phyloP scores from a whole-genome alignment of 805 yeast species.

The Saturnispora diversa region DNA sequence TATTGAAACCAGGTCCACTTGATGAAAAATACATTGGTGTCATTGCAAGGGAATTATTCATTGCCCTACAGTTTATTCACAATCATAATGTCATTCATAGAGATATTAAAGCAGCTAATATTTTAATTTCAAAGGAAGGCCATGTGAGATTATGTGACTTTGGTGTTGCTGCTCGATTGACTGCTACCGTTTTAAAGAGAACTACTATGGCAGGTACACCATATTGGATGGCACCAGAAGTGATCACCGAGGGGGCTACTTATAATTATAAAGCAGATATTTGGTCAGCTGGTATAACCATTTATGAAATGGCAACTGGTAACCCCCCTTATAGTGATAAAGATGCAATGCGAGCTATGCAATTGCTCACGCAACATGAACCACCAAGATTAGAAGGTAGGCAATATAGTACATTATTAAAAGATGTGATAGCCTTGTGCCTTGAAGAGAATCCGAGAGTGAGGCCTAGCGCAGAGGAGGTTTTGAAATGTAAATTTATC shows the following conservation, averaged over 20 bases:
- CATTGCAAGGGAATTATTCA: conserved; percentile 71
- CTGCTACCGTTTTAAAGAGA: conserved; percentile 66
- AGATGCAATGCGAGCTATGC: conserved; percentile 93
- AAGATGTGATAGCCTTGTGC: conserved; percentile 85
- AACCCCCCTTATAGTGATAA: conserved; percentile 96
- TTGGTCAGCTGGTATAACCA: conserved; percentile 94
- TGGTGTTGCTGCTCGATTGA: conserved; percentile 94
- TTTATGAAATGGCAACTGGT: conserved; percentile 92
- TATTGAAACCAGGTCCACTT: conserved; percentile 76
- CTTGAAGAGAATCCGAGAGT: conserved; percentile 90
- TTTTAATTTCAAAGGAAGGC: conserved; percentile 76
- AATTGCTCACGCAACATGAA: conserved; percentile 80
- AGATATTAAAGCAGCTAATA: conserved; percentile 94
- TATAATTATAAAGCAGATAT: conserved; percentile 91
- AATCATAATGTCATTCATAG: conserved; percentile 88
- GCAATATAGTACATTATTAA: conserved; percentile 63
- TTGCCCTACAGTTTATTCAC: conserved; percentile 77
- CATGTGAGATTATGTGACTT: conserved; percentile 89
- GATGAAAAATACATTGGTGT: conserved; percentile 81
- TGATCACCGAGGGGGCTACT: conserved; percentile 80
- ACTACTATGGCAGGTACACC: conserved; percentile 95
- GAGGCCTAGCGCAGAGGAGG: conserved; percentile 79
- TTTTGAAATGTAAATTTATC: conserved; percentile 67
- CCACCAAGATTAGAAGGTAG: conserved; percentile 95
- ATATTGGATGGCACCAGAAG: conserved; percentile 99